Conservation (phyloP, 1,139 yeast genomes). For the Candida sojae region DNA sequence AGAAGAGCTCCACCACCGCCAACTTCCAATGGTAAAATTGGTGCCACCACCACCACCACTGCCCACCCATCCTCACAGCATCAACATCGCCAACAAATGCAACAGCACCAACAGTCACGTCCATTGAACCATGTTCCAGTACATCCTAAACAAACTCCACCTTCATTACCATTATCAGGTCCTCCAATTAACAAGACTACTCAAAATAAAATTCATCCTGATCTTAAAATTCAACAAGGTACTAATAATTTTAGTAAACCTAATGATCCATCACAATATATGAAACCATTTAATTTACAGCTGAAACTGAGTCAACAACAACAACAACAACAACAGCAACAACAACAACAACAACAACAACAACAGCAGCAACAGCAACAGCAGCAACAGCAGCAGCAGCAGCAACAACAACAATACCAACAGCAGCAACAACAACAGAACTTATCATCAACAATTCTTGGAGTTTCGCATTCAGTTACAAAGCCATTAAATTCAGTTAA, state of each 20-base stretch:
- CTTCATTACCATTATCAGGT: slow-evolving; percentile 26
- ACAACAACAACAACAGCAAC: slow-evolving; percentile 3
- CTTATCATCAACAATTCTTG: slow-evolving; percentile 6
- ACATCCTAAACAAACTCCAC: slow-evolving; percentile 35
- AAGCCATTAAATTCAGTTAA: slow-evolving; percentile 13
- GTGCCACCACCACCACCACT: neutral
- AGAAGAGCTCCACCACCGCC: slow-evolving; percentile 64
- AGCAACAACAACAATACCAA: slow-evolving; percentile 5
- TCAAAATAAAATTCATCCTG: slow-evolving; percentile 30
- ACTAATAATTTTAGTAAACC: slow-evolving; percentile 8
- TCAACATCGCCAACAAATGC: slow-evolving; percentile 3
- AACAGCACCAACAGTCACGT: slow-evolving; percentile 9
- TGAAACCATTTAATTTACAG: slow-evolving; percentile 11
- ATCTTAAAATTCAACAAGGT: slow-evolving; percentile 30
- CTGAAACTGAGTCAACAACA: slow-evolving; percentile 19
- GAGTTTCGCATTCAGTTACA: slow-evolving; percentile 14
- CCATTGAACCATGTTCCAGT: slow-evolving; percentile 15
- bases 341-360: slow-evolving; percentile 3
- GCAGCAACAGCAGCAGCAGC: neutral
- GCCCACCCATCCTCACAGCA: neutral
- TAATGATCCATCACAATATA: slow-evolving; percentile 4
- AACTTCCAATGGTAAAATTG: neutral
- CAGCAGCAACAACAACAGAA: slow-evolving; percentile 5
- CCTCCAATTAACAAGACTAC: slow-evolving; percentile 10
- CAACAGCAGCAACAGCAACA: slow-evolving; percentile 7